Evolutionary conservation across 169 alveolate species (phyloP).

Genomic region (Plasmodium sp.): DNA sequence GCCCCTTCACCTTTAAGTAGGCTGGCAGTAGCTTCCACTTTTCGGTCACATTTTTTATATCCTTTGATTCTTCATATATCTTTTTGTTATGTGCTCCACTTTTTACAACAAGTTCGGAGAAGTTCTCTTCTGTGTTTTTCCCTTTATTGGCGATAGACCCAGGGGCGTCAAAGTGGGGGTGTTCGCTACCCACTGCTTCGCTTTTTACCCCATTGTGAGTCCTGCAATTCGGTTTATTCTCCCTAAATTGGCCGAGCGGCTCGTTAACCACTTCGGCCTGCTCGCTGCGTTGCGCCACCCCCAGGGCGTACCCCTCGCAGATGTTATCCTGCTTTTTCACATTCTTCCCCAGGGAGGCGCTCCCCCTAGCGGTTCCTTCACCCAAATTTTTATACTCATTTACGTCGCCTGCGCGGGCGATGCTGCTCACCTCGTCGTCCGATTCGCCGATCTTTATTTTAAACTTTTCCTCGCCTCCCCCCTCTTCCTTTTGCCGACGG

Average conservation of each 20-base stretch:
- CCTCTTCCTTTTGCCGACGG: background rate
- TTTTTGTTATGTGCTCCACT: slow-evolving; percentile 24
- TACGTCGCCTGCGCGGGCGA: background rate
- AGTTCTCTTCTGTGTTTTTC: background rate
- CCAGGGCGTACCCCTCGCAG: background rate
- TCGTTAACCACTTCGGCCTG: background rate
- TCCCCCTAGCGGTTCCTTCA: background rate
- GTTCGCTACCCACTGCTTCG: background rate
- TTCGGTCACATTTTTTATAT: slow-evolving; percentile 84
- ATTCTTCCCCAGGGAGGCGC: background rate
- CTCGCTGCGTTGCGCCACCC: background rate
- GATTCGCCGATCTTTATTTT: background rate
- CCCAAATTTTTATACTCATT: background rate
- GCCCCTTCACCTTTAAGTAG: slow-evolving; percentile 93
- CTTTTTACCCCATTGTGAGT: background rate
- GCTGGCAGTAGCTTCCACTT: slow-evolving; percentile 96
- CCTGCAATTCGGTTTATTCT: background rate
- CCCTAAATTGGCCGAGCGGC: background rate
- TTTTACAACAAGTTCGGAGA: slow-evolving; percentile 25
- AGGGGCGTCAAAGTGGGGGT: background rate
- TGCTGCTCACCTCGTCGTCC: background rate
- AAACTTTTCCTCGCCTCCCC: background rate
- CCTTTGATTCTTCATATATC: slow-evolving; percentile 45
- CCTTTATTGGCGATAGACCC: background rate
- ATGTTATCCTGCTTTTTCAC: background rate